Conservation (phyloP, 2,329 filamentous ascomycete genomes). For the Graphium sp. region DNA sequence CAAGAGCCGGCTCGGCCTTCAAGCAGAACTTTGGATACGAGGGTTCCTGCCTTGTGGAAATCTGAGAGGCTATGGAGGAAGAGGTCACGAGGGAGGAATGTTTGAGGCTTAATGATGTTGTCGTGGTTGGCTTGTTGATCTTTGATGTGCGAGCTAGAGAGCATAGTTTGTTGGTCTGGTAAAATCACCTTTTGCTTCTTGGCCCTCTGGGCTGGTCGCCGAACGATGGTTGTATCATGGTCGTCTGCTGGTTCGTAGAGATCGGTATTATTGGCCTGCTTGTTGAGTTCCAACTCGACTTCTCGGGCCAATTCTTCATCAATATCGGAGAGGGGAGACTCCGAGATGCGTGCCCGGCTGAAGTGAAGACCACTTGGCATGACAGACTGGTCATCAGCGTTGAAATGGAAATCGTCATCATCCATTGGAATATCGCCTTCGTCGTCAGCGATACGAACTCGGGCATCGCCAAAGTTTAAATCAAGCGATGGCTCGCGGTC, state of each 20-base stretch:
- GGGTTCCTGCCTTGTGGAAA: conserved; percentile 80
- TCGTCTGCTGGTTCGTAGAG: conserved; percentile 46
- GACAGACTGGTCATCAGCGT: conserved; percentile 41
- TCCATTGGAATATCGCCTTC: conserved; percentile 48
- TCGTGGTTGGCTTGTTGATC: conserved; percentile 74
- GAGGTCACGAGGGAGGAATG: conserved; percentile 75
- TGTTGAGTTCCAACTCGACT: conserved; percentile 39
- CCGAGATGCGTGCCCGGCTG: conserved; percentile 44
- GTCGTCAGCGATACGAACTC: conserved; percentile 42
- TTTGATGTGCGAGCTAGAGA: conserved; percentile 64
- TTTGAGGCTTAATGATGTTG: conserved; percentile 67
- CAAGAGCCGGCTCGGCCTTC: conserved; percentile 63
- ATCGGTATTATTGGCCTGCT: conserved; percentile 31
- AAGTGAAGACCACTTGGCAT: conserved; percentile 30
- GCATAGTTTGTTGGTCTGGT: conserved; percentile 65
- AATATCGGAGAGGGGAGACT: conserved; percentile 54
- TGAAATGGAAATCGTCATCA: conserved; percentile 46
- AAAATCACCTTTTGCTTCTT: conserved; percentile 65
- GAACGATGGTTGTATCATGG: conserved; percentile 39
- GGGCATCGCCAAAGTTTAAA: conserved; percentile 34
- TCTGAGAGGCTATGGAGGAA: conserved; percentile 76
- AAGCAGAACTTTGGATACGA: conserved; percentile 74
- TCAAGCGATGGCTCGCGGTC: conserved; percentile 39
- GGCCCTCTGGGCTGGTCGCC: conserved; percentile 53
- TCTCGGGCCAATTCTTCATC: conserved; percentile 45